These are phyloP conservation scores for Chloranthus sessilifolius DNA, from an alignment of 164 flowering plant genomes.

Conservation along the genomic window DNA sequence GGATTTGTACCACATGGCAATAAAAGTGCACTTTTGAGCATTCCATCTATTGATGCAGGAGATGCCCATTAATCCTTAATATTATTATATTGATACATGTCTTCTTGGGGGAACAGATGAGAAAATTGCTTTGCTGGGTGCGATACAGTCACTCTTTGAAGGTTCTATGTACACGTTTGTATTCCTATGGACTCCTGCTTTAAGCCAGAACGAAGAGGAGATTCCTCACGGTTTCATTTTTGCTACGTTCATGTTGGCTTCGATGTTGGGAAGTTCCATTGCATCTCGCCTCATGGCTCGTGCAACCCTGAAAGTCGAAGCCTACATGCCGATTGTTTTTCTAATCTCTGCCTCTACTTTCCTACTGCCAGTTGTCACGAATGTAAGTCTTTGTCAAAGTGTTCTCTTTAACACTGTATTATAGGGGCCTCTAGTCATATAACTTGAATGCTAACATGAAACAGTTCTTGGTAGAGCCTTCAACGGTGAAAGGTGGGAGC, in stretches of 20 bases:
- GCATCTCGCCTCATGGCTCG: slow-evolving; percentile 85
- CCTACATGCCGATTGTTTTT: slow-evolving; percentile 97
- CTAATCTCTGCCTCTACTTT: slow-evolving; percentile 61
- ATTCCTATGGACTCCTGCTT: slow-evolving; percentile 97
- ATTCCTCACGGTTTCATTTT: slow-evolving; percentile 98
- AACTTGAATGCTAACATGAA: slow-evolving; percentile 8
- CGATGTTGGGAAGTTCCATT: slow-evolving; percentile 95
- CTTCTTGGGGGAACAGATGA: slow-evolving; percentile 49
- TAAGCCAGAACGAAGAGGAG: slow-evolving; percentile 90
- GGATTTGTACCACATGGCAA: too few relatives aligned
- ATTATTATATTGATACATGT: background rate
- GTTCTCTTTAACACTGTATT: background rate
- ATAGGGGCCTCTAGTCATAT: background rate
- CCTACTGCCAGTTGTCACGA: slow-evolving; percentile 64
- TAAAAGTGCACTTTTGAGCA: too few relatives aligned
- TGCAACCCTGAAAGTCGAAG: slow-evolving; percentile 62
- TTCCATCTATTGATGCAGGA: too few relatives aligned
- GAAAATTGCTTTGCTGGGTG: slow-evolving; percentile 91
- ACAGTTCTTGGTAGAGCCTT: slow-evolving; percentile 69
- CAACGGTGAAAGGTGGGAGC: slow-evolving; percentile 66
- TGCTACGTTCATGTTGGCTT: slow-evolving; percentile 95
- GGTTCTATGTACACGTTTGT: slow-evolving; percentile 99
- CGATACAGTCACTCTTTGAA: slow-evolving; percentile 94
- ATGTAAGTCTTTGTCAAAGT: slow-evolving; percentile 35
- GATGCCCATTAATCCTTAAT: too few relatives aligned